Base-by-base conservation (phyloP, 768 basidiomycete species). In the Fistulinella prunicolor region DNA sequence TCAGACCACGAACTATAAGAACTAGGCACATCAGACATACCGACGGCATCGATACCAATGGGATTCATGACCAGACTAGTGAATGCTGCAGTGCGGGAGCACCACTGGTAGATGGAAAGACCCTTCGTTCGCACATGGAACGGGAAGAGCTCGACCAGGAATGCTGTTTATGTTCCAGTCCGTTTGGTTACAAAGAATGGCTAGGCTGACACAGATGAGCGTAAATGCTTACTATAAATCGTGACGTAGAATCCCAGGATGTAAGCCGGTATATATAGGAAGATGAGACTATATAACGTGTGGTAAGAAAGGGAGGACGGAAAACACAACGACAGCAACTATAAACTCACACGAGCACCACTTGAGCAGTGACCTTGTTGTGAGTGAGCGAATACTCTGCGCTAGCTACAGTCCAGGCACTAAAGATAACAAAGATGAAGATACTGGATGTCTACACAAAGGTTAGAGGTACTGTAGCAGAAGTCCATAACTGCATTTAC, bases 81-180 rank as follows among this genome's bases (percentile, higher is more conserved):
- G 32, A 62, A 62, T n/a, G 10, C 42, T 6, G 32, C 53, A 3
- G 71, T 63, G 13, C 81, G 76, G 38, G 73, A 69, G 62, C 76
- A 80, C 71, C 73, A 79, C 53, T 84, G 80, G 70, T 80, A 83
- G 14, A 84, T 58, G 4, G 81, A 67, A 42, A 85, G 75, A 32
- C 83, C 83, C 60, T 76, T 78, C 1, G 83, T 75, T 49, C 83
- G 80, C 23, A 74, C 74, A 51, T 80, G 76, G 68, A 72, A 85
- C 0, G 83, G 83, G 71, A 85, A 84, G 26, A 85, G 59, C 56
- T 85, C 83, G n/a, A 84, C 81, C 50, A 83, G 63, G 73, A 73
- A 83, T 6, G 82, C 81, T 81, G 54, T 28, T 34, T 17, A 22
- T 20, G n/a, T 6, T 57, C 21, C n/a, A n/a, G 8, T 30, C 55